These are phyloP conservation scores for Rhizoclosmatium sp. DNA, from an alignment of 192 early-diverging fungal species.

Conservation along the genomic window DNA sequence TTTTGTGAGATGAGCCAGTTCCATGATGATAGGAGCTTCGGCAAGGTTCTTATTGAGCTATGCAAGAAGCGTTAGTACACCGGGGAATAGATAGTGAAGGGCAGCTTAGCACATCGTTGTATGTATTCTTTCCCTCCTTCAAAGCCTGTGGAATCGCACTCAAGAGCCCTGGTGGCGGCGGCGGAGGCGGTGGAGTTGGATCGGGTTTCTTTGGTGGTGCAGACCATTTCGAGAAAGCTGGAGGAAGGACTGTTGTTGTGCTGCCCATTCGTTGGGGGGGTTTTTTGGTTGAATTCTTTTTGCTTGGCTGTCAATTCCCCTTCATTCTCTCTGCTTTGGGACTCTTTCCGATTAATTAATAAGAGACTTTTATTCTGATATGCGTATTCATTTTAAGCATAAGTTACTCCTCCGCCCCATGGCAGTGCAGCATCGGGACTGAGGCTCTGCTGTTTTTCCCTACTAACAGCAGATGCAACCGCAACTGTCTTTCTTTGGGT, in stretches of 20 bases:
- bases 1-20: conserved; percentile 29
- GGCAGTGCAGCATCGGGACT: too few species aligned
- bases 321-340: background rate
- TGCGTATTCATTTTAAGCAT: too few species aligned
- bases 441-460: too few species aligned
- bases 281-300: background rate
- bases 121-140: conserved; percentile 1
- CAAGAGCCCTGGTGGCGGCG: conserved; percentile 21
- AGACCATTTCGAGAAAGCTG: conserved; percentile 24
- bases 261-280: background rate
- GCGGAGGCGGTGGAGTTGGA: background rate
- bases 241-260: conserved; percentile 8
- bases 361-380: too few species aligned
- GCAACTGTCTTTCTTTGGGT: too few species aligned
- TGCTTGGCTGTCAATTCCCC: conserved; percentile 1
- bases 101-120: background rate
- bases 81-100: background rate
- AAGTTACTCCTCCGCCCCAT: too few species aligned
- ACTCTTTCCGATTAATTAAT: background rate
- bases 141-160: background rate
- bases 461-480: too few species aligned
- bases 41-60: conserved; percentile 23
- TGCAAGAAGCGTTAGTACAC: background rate
- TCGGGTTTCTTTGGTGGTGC: conserved; percentile 23
- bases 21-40: conserved; percentile 23